These are phyloP conservation scores for Barnettozyma californica DNA, from an alignment of 805 yeast species.

Conservation along the genomic window DNA sequence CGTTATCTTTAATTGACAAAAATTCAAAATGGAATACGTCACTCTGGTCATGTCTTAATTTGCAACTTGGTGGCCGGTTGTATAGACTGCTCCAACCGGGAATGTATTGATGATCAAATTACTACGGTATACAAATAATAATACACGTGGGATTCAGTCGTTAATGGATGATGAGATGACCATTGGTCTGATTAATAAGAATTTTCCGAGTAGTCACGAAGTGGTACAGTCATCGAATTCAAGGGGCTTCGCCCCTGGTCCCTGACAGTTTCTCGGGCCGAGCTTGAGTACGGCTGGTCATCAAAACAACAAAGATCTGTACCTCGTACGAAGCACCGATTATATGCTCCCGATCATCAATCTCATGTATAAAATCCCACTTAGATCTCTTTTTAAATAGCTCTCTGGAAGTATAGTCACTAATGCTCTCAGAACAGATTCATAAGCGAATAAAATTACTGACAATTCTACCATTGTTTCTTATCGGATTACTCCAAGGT, in stretches of 20 bases:
- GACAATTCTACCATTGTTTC: neutral
- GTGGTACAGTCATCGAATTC: neutral
- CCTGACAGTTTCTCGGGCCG: neutral
- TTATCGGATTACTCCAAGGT: conserved; percentile 1
- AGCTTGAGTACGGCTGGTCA: neutral
- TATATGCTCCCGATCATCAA: no score
- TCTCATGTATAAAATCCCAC: neutral
- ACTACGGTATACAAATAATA: no score
- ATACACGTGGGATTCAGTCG: neutral
- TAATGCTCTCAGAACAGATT: neutral
- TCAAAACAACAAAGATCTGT: neutral
- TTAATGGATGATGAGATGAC: neutral
- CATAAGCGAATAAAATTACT: neutral
- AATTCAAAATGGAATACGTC: no score
- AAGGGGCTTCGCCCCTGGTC: neutral
- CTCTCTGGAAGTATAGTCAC: no score
- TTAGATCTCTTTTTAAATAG: no score
- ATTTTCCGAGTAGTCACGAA: neutral
- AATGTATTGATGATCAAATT: no score
- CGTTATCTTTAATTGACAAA: no score
- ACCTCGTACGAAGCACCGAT: no score
- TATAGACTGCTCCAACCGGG: no score
- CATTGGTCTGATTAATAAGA: neutral
- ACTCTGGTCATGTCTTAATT: no score
- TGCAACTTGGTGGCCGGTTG: no score